These are phyloP conservation scores for Tricharina praecox DNA, from an alignment of 495 filamentous ascomycete species.

Conservation along the genomic window DNA sequence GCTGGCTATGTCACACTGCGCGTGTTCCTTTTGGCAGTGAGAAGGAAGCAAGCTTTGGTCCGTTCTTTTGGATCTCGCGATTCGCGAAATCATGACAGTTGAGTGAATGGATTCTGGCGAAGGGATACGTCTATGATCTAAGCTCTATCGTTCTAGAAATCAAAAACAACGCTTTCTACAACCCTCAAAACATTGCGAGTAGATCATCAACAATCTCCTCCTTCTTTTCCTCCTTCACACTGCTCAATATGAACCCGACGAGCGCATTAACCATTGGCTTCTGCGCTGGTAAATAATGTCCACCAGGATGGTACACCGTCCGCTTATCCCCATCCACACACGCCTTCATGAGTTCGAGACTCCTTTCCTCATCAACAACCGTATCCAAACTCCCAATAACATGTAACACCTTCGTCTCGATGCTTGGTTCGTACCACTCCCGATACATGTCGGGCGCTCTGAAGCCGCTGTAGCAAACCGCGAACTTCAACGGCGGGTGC, in stretches of 20 bases:
- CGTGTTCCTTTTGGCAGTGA: too few relatives aligned
- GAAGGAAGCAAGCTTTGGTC: too few relatives aligned
- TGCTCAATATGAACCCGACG: conserved; percentile 55
- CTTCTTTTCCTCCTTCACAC: conserved; percentile 28
- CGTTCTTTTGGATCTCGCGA: too few relatives aligned
- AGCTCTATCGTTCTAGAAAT: background rate
- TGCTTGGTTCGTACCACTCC: conserved; percentile 57
- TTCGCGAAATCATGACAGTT: too few relatives aligned
- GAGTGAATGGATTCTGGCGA: too few relatives aligned
- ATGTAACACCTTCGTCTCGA: conserved; percentile 64
- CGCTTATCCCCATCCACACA: conserved; percentile 40
- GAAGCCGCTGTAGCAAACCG: conserved; percentile 66
- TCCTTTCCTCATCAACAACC: conserved; percentile 65
- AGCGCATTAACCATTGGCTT: conserved; percentile 62
- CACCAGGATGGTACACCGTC: conserved; percentile 75
- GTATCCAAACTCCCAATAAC: conserved; percentile 72
- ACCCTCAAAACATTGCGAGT: conserved; percentile 34
- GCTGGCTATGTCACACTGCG: too few relatives aligned
- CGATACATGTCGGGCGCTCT: conserved; percentile 44
- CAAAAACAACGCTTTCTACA: background rate
- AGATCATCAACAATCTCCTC: conserved; percentile 33
- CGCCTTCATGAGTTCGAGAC: conserved; percentile 44
- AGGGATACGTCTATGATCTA: background rate
- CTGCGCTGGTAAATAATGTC: conserved; percentile 74
- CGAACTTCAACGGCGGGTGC: conserved; percentile 51